A percentile compares a stretch with the other conserved stretches of the same genome.
Evolutionary conservation across 73 alveolate species (phyloP).

Genomic region (Paramecium tetraurelia): DNA sequence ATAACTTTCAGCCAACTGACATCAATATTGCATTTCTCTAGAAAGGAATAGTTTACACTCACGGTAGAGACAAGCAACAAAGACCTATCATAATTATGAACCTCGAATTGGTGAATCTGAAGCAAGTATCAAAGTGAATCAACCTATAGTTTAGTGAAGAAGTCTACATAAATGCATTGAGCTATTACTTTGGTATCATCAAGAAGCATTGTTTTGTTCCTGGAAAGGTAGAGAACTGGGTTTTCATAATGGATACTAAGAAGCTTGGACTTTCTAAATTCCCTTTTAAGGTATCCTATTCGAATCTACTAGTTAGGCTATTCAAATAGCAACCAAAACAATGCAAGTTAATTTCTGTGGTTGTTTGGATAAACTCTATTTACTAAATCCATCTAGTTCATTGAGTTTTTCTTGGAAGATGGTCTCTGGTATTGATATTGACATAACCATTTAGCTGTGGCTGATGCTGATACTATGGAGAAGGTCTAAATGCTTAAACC

Average conservation of each 20-base stretch:
- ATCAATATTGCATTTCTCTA: conserved; percentile 17
- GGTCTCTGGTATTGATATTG: conserved; percentile 21
- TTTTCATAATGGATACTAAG: conserved; percentile 59
- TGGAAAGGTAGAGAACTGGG: conserved; percentile 59
- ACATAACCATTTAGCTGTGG: neutral
- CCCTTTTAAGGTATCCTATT: conserved; percentile 34
- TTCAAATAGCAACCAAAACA: conserved; percentile 38
- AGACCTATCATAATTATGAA: conserved; percentile 57
- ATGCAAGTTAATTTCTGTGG: conserved; percentile 62
- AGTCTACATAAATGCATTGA: conserved; percentile 43
- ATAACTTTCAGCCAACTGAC: conserved; percentile 40
- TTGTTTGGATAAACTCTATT: conserved; percentile 53
- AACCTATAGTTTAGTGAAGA: conserved; percentile 11
- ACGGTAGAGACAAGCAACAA: conserved; percentile 56
- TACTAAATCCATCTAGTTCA: conserved; percentile 55
- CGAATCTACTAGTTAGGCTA: neutral
- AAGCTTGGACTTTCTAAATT: conserved; percentile 47
- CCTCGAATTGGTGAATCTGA: conserved; percentile 43
- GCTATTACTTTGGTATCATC: conserved; percentile 53
- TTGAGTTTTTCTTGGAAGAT: conserved; percentile 60
- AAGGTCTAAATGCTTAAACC: conserved; percentile 56
- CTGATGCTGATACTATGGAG: conserved; percentile 59
- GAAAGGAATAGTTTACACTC: conserved; percentile 55
- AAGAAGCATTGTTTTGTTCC: conserved; percentile 47
- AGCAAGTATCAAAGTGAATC: neutral